These are phyloP conservation scores for Wallacemonas sp. DNA, from an alignment of 208 protist species.

Conservation along the genomic window DNA sequence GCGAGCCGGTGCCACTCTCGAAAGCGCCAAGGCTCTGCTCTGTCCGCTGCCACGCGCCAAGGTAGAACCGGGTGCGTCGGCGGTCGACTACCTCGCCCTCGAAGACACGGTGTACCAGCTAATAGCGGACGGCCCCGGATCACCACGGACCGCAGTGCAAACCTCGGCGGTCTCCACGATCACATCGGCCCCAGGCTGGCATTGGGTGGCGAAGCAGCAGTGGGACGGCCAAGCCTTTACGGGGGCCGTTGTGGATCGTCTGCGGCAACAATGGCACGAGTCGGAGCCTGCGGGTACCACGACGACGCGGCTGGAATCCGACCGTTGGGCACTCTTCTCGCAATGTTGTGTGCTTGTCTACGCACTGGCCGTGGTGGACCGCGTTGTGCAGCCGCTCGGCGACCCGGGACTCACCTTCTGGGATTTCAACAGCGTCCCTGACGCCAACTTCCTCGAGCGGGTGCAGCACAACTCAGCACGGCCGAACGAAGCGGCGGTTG, in stretches of 20 bases:
- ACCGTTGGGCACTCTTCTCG: conserved; percentile 12
- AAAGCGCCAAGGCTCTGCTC: not conserved
- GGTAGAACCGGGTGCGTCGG: not conserved
- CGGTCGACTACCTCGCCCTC: not conserved
- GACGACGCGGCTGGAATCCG: not conserved
- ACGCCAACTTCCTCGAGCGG: conserved; percentile 51
- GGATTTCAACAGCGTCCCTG: conserved; percentile 36
- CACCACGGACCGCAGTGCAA: too few relatives aligned
- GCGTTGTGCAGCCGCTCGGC: conserved; percentile 36
- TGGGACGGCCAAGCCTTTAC: not conserved
- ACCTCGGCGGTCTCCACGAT: not conserved
- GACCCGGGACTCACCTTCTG: conserved; percentile 50
- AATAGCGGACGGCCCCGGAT: too few relatives aligned
- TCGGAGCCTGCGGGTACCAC: conserved; percentile 3
- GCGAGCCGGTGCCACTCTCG: not conserved
- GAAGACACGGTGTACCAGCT: not conserved
- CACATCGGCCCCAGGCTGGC: not conserved
- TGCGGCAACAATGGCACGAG: not conserved
- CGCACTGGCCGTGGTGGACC: conserved; percentile 36
- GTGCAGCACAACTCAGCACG: not conserved
- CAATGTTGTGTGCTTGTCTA: conserved; percentile 31
- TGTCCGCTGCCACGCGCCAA: not conserved
- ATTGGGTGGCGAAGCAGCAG: not conserved
- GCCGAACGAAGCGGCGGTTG: not conserved
- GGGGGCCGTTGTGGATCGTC: not conserved